Evolutionary conservation across 768 basidiomycete species (phyloP).

Genomic region (Coprinopsis strossmayeri): DNA sequence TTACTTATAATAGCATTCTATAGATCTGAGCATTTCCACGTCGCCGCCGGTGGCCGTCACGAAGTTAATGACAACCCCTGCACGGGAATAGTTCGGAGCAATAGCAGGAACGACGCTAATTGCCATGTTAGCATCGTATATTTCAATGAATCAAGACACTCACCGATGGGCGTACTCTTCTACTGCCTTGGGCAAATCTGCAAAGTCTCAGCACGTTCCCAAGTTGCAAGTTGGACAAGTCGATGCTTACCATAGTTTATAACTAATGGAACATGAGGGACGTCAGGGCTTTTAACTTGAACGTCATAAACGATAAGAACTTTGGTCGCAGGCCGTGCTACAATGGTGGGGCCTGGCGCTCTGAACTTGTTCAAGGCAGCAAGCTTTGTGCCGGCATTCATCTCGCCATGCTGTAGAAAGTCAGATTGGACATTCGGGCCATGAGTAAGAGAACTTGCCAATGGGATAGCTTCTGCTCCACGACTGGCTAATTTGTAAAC

Average conservation of each 20-base stretch:
- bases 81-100: slow-evolving; percentile 77
- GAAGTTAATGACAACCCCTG: slow-evolving; percentile 93
- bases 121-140: background rate
- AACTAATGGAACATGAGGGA: slow-evolving; percentile 85
- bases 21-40: slow-evolving; percentile 96
- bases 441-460: slow-evolving; percentile 46
- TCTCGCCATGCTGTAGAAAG: slow-evolving; percentile 73
- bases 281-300: slow-evolving; percentile 83
- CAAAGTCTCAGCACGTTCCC: background rate
- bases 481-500: slow-evolving; percentile 85
- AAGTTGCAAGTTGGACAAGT: slow-evolving; percentile 7
- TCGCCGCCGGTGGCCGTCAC: slow-evolving; percentile 97
- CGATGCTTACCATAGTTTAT: slow-evolving; percentile 77
- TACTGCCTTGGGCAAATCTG: slow-evolving; percentile 89
- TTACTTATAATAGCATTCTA: slow-evolving; percentile 98
- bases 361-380: slow-evolving; percentile 85
- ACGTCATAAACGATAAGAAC: slow-evolving; percentile 92
- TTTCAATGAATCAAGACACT: slow-evolving; percentile 9
- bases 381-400: slow-evolving; percentile 77
- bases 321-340: slow-evolving; percentile 62
- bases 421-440: slow-evolving; percentile 12
- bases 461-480: slow-evolving; percentile 80
- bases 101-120: slow-evolving; percentile 79
- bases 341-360: slow-evolving; percentile 44
- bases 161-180: slow-evolving; percentile 97